Evolutionary conservation across 495 filamentous ascomycete species (phyloP), one percentile per base, ranked within the genome.

Genomic region (Penicillium chermesinum): DNA sequence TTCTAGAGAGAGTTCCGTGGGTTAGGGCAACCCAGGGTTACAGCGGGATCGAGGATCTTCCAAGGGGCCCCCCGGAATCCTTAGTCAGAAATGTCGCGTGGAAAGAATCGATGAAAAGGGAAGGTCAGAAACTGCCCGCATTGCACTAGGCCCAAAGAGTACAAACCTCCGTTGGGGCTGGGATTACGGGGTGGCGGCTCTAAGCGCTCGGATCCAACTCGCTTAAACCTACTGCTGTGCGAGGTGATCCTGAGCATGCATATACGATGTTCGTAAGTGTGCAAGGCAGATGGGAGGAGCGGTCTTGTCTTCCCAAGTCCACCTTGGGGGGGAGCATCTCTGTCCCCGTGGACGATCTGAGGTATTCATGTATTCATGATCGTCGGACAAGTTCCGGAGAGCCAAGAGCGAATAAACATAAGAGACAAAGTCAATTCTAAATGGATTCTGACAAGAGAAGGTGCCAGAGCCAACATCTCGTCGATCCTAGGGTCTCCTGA

Each of bases 201-300:
- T 50, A 52, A 49, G 58, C 58, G 58, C 58, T 58, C 22, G 50
- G 54, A 12, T n/a, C 41, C 37, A 27, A 41, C 47, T 59, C 57
- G 59, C 53, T 60, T 62, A 57, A 18, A 41, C 19, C 32, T 57
- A 60, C 59, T 30, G 5, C 25, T 30, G 25, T 30, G 25, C 25
- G 10, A 30, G 25, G 10, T 30, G n/a, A n/a, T 10, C 25, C 10
- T 30, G 25, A 30, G 25, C 25, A 30, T 30, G n/a, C n/a, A n/a
- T n/a, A n/a, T n/a, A n/a, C n/a, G n/a, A n/a, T n/a, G n/a, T n/a
- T n/a, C n/a, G n/a, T n/a, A n/a, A n/a, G n/a, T n/a, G n/a, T n/a
- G n/a, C n/a, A n/a, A n/a, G n/a, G n/a, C n/a, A n/a, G n/a, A n/a
- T n/a, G n/a, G n/a, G n/a, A n/a, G n/a, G n/a, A n/a, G n/a, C n/a